Percentiles rank a stretch among this genome's conserved stretches.
Evolutionary conservation across 2,329 filamentous ascomycete species (phyloP).

Genomic region (Aspergillus hiratsukae): DNA sequence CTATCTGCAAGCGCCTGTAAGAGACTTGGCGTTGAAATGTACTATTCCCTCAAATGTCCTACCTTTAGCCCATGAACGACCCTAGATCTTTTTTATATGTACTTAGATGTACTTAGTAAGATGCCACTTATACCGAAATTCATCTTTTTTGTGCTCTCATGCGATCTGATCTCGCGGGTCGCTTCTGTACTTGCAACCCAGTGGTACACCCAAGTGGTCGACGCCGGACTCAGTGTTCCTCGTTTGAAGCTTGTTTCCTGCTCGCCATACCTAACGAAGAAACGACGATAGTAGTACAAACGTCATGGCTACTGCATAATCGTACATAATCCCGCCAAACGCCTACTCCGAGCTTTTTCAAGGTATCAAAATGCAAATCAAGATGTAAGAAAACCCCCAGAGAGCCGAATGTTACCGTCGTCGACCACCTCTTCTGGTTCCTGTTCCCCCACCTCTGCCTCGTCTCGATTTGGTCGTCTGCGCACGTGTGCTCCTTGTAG

Average conservation of each 20-base stretch:
- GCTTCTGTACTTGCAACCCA: not conserved
- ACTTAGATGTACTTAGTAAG: slow-evolving; percentile 29
- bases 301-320: not conserved
- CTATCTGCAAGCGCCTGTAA: slow-evolving; percentile 71
- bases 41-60: slow-evolving; percentile 33
- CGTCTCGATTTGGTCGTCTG: slow-evolving; percentile 33
- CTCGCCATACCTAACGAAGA: not conserved
- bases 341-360: slow-evolving; percentile 12
- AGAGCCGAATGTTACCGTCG: slow-evolving; percentile 24
- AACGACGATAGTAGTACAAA: not conserved
- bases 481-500: slow-evolving; percentile 32
- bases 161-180: not conserved
- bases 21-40: slow-evolving; percentile 26
- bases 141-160: slow-evolving; percentile 8
- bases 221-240: not conserved
- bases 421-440: slow-evolving; percentile 33
- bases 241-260: not conserved
- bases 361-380: slow-evolving; percentile 24
- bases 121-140: slow-evolving; percentile 13
- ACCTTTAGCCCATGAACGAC: slow-evolving; percentile 33
- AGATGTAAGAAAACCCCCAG: not conserved
- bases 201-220: not conserved
- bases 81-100: slow-evolving; percentile 36
- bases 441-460: slow-evolving; percentile 31
- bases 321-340: slow-evolving; percentile 3